Percentiles rank a stretch among this genome's conserved stretches.
These are phyloP conservation scores for Codiaeum variegatum DNA, from an alignment of 441 rosid genomes.

Conservation along the genomic window DNA sequence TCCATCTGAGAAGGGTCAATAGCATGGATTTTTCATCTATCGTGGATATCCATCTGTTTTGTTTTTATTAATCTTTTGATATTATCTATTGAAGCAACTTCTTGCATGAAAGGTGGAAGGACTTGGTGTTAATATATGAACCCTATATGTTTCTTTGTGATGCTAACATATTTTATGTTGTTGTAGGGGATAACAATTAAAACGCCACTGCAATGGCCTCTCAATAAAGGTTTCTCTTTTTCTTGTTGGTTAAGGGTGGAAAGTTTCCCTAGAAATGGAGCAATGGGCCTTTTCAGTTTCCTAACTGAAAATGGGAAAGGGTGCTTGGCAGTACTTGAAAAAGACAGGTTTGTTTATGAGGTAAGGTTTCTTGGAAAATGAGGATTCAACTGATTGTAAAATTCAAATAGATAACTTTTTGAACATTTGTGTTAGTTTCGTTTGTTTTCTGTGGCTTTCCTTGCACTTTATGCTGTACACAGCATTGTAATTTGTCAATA, in stretches of 20 bases:
- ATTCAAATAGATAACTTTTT: conserved; percentile 6
- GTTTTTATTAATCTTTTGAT: background rate
- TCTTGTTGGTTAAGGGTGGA: conserved; percentile 99
- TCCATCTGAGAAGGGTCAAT: too few relatives aligned
- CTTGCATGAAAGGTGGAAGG: background rate
- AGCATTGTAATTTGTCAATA: conserved; percentile 7
- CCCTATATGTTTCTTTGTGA: background rate
- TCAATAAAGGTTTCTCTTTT: conserved; percentile 91
- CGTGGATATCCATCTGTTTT: background rate
- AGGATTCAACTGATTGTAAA: conserved; percentile 4
- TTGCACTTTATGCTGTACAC: conserved; percentile 1
- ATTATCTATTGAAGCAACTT: background rate
- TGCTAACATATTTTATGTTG: conserved; percentile 8
- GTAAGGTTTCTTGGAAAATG: conserved; percentile 34
- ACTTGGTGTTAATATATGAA: background rate
- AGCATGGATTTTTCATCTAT: background rate
- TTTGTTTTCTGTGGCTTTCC: background rate
- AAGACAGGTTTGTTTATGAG: conserved; percentile 75
- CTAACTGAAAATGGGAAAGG: conserved; percentile 92
- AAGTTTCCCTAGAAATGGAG: conserved; percentile 69
- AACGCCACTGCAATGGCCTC: conserved; percentile 95
- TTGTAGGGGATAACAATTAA: conserved; percentile 79
- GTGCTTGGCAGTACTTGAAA: conserved; percentile 73
- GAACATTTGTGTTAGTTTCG: background rate
- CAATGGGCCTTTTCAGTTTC: conserved; percentile 93